Evolutionary conservation across 1,284 basidiomycete genomes (phyloP), one percentile per base, ranked within the genome.

Genomic region (Pseudozyma flocculosa): DNA sequence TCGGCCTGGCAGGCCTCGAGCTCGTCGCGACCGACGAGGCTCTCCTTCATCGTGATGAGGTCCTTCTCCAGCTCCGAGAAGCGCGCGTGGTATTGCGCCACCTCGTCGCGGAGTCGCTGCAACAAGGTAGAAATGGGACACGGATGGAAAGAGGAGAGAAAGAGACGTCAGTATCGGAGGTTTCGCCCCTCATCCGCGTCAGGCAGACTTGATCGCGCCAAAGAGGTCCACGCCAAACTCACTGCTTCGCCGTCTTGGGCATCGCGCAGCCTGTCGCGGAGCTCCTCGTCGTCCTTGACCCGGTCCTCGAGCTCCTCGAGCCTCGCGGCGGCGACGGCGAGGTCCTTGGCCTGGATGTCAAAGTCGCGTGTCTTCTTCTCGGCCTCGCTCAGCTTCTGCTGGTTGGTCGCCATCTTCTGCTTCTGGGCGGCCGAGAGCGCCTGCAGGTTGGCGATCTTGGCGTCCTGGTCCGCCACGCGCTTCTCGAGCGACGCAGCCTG

Each of bases 331-430:
- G 53, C 49, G 9, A 52, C 50, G 4, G 40, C 51, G 29, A 70
- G 45, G 37, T 61, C 50, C 29, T 50, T 43, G 4, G 54, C 49
- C 30, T 52, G 45, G 11, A 32, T 39, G 29, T 73, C 70, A 8
- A 61, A 51, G 48, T 72, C 70, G 24, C 51, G 49, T 17, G 54
- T 47, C 43, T 51, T 61, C 54, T 70, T 69, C 40, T 66, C 68
- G 13, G 52, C 54, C 52, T 72, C 70, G 1, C 67, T 50, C 0
- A 72, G 60, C 51, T 62, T 61, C 48, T 74, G 70, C 26, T 68
- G 64, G 14, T 44, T 48, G 26, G 56, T 50, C 3, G 70, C 72
- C 1, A 70, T 69, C 43, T 74, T 72, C 43, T 74, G 72, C 54
- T 74, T 74, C 40, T 74, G 72, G 29, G 60, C 66, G 8, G 70